These are phyloP conservation scores for Kwoniella mangroviensis DNA, from an alignment of 768 basidiomycete genomes.

Conservation along the genomic window DNA sequence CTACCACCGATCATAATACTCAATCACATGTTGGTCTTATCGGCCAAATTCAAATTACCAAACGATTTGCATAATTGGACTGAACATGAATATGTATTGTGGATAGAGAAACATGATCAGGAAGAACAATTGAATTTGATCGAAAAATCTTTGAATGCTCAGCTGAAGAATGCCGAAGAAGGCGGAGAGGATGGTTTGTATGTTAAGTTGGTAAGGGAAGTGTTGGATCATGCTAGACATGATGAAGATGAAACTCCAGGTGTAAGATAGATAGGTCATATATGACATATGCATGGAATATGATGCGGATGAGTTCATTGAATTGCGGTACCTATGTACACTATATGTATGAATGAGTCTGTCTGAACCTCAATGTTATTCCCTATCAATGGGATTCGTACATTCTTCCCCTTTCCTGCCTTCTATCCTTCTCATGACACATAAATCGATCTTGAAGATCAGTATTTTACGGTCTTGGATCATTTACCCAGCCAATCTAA, in stretches of 20 bases:
- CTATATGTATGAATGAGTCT: too few relatives aligned
- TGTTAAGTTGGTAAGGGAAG: conserved; percentile 69
- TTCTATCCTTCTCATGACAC: not conserved
- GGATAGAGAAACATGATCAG: conserved; percentile 88
- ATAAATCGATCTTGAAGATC: not conserved
- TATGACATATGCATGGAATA: not conserved
- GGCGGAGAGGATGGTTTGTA: conserved; percentile 67
- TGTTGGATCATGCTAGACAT: conserved; percentile 63
- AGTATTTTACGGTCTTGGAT: not conserved
- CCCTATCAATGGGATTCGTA: not conserved
- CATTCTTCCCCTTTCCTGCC: not conserved
- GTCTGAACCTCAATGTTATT: too few relatives aligned
- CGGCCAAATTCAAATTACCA: conserved; percentile 69
- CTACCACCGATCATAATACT: conserved; percentile 86
- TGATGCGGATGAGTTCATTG: not conserved
- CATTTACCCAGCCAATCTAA: not conserved
- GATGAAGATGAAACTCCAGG: conserved; percentile 27
- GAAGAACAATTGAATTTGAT: conserved; percentile 77
- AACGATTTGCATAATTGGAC: conserved; percentile 91
- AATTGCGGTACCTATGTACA: too few relatives aligned
- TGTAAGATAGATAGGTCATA: not conserved
- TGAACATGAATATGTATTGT: conserved; percentile 92
- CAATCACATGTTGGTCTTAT: conserved; percentile 85
- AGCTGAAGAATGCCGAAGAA: conserved; percentile 59
- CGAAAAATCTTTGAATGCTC: conserved; percentile 69